Evolutionary conservation across 2,329 filamentous ascomycete species (phyloP).

Genomic region (Fusarium sp.): DNA sequence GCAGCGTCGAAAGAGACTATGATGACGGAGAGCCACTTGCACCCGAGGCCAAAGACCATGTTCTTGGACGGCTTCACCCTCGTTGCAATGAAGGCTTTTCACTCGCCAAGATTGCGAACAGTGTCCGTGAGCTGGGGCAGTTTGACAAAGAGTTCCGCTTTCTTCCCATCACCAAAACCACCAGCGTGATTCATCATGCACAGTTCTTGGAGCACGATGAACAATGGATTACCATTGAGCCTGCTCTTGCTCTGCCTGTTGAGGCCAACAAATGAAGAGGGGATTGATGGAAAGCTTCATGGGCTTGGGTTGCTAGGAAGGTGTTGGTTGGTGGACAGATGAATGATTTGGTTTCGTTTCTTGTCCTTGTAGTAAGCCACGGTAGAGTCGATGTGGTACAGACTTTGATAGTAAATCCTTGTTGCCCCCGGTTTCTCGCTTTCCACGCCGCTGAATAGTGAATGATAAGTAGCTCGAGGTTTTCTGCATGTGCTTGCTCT

Average conservation of each 20-base stretch:
- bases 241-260: not conserved
- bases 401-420: too few species aligned
- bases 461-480: too few species aligned
- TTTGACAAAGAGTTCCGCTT: not conserved
- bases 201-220: not conserved
- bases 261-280: not conserved
- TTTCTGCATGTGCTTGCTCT: rapidly evolving
- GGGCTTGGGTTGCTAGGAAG: not conserved
- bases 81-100: not conserved
- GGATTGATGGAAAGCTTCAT: not conserved
- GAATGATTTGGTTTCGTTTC: not conserved
- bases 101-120: not conserved
- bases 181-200: not conserved
- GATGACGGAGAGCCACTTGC: not conserved
- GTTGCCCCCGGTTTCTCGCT: too few species aligned
- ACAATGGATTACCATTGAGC: not conserved
- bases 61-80: not conserved
- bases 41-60: not conserved
- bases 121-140: not conserved
- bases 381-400: not conserved
- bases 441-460: too few species aligned
- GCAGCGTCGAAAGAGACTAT: rapidly evolving
- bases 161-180: not conserved
- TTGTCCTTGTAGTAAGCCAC: not conserved
- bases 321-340: not conserved